Base-by-base conservation (phyloP, 2,329 filamentous ascomycete species). In the Aspergillus sergii region DNA sequence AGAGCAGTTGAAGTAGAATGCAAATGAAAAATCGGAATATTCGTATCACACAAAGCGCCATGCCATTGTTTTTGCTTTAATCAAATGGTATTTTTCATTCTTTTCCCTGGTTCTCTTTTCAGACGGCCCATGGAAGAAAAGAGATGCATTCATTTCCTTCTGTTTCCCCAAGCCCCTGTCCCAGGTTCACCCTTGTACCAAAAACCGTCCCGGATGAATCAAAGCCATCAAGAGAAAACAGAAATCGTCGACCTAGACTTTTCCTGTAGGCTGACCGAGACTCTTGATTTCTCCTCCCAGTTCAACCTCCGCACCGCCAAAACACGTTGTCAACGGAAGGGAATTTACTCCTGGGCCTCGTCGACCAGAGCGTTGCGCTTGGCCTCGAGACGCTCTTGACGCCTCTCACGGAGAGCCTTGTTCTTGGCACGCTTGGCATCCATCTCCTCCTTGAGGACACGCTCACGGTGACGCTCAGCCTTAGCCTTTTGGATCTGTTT, bases 391-490 rank as follows among this genome's bases (percentile, higher is more conserved):
- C 96, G 92, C 88, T 97, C 93, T 84, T 90, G 85, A 90, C 95
- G 95, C 88, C 95, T 91, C 91, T 98, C 95, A 86, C 95, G 93
- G 78, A 95, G 95, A 81, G 95, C 95, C 94, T 97, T 98, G 90
- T 93, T 98, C 93, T 97, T 97, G 83, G 93, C 93, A 86, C 95
- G 93, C 91, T 97, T 98, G 88, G 92, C 93, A 82, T 98, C 95
- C 95, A 99, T 99, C 88, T 98, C 94, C 82, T 98, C 94, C 91
- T 96, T 94, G 84, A 99, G 89, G 79, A 89, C 85, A 85, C 89
- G 89, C 91, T 98, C 95, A 84, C 95, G 95, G 73, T 89, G 88
- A 88, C 96, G 96, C 92, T 99, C 95, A 78, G 95, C 95, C 92
- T 99, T 99, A 86, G 95, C 95, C 85, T 94, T 96, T 92, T 99